Conservation (phyloP, 345 rosid species). For the Eucalyptus decipiens region DNA sequence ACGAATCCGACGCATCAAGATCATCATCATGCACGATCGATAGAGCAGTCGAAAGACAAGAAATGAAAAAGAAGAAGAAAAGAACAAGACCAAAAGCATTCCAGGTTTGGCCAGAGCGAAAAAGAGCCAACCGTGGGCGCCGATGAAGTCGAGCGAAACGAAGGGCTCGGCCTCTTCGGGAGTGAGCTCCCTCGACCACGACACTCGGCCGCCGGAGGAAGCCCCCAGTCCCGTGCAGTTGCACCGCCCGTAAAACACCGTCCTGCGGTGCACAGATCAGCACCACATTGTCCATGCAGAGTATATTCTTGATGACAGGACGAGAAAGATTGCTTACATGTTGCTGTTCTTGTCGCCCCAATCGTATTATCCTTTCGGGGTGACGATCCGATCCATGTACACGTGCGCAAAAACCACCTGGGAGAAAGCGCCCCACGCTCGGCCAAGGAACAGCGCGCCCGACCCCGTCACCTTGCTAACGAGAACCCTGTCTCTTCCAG, state of each 20-base stretch:
- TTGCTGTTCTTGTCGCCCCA: conserved; percentile 96
- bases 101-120: neutral
- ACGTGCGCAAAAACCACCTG: conserved; percentile 83
- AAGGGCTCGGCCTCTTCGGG: conserved; percentile 86
- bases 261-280: conserved; percentile 30
- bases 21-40: neutral
- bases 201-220: conserved; percentile 59
- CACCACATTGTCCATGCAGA: neutral
- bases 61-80: neutral
- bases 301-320: neutral
- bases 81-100: neutral
- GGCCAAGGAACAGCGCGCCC: conserved; percentile 80
- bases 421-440: conserved; percentile 99
- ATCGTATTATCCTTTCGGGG: conserved; percentile 91
- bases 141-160: conserved; percentile 57
- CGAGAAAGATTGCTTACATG: conserved; percentile 27
- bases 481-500: conserved; percentile 97
- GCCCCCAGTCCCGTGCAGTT: conserved; percentile 85
- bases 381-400: conserved; percentile 81
- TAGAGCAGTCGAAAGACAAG: neutral
- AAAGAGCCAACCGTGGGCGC: conserved; percentile 66
- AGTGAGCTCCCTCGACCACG: conserved; percentile 84
- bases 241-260: conserved; percentile 88
- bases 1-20: neutral
- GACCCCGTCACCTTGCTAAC: conserved; percentile 93